Base-by-base conservation (phyloP, 306 rosid genomes). In the Ceratonia siliqua region DNA sequence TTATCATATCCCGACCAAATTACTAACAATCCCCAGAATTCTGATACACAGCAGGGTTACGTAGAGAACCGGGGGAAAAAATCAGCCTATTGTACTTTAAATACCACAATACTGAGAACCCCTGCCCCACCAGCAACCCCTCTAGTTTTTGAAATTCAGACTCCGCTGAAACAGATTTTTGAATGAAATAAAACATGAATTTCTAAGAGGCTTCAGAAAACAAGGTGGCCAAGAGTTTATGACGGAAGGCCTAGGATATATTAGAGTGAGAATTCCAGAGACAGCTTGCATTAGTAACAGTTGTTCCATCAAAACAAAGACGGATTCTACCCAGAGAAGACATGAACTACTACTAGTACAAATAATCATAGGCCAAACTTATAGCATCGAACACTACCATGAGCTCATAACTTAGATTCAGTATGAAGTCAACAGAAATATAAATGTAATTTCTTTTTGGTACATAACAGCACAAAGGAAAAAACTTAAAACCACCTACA, bases 291-390 rank as follows among this genome's bases (percentile, higher is more conserved):
- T 20, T 38, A 73, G 52, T 21, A 15, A 41, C 12, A 33, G 56
- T 38, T 27, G 28, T 68, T 62, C 61, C 79, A 66, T 33, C 43
- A 20, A 33, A 66, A 75, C 62, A 42, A 12, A 38, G 57, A 68
- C 10, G 8, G 64, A 17, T 6, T 17, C 73, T 20, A 13, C 36
- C 62, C 18, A 65, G 27, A 76, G 73, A 49, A 21, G 54, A 64
- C 42, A 74, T 62, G 71, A 68, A 72, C 84, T 69, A n/a, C 76
- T 46, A 72, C 38, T 69, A n/a, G 78, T 46, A 72, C 38, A 77
- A 70, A 17, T 39, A 54, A 32, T 70, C 46, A 57, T 20, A 22
- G 36, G 72, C 24, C 56, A 18, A 46, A 43, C 25, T 25, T 33
- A 14, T 24, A 22, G 46, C 81, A 52, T 18, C 79, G 46, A 9